Percentiles rank a stretch among this genome's conserved stretches.
Conservation (phyloP, 1,284 basidiomycete species). For the Ustilago curta region DNA sequence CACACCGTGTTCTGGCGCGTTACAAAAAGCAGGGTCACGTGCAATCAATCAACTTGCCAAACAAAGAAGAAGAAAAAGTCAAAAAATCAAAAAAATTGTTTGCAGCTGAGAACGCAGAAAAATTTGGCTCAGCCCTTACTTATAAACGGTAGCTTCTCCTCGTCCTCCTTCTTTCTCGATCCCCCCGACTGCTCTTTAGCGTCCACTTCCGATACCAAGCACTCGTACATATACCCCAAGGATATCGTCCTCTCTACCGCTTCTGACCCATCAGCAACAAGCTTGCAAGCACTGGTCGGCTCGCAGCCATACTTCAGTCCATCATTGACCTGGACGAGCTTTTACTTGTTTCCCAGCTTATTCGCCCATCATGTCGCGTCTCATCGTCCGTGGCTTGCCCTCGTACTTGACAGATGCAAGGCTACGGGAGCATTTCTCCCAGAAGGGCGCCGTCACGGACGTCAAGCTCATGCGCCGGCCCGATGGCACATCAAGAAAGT, state of each 20-base stretch:
- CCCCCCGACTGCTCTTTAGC: conserved; percentile 33
- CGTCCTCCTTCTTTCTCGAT: not conserved
- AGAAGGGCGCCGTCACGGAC: conserved; percentile 78
- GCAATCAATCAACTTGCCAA: not conserved
- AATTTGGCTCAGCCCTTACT: conserved; percentile 1
- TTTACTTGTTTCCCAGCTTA: not conserved
- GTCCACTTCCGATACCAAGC: conserved; percentile 26
- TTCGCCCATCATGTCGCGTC: conserved; percentile 76
- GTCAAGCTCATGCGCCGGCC: conserved; percentile 82
- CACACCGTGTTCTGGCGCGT: conserved; percentile 39
- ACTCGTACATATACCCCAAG: conserved; percentile 28
- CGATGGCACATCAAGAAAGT: conserved; percentile 84
- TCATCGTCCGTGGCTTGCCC: conserved; percentile 91
- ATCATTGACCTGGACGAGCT: not conserved
- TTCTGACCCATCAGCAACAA: not conserved
- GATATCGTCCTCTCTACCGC: not conserved
- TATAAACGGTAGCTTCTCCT: conserved; percentile 3
- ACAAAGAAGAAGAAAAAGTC: conserved; percentile 5
- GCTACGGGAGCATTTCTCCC: conserved; percentile 78
- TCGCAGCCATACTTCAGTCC: not conserved
- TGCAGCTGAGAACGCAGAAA: conserved; percentile 10
- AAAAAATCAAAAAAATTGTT: conserved; percentile 6
- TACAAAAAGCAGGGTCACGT: conserved; percentile 19
- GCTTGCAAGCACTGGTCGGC: conserved; percentile 13
- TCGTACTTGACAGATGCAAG: conserved; percentile 77